Base-by-base conservation (phyloP, 2,329 filamentous ascomycete genomes). In the Dryadomyces sulphureus region DNA sequence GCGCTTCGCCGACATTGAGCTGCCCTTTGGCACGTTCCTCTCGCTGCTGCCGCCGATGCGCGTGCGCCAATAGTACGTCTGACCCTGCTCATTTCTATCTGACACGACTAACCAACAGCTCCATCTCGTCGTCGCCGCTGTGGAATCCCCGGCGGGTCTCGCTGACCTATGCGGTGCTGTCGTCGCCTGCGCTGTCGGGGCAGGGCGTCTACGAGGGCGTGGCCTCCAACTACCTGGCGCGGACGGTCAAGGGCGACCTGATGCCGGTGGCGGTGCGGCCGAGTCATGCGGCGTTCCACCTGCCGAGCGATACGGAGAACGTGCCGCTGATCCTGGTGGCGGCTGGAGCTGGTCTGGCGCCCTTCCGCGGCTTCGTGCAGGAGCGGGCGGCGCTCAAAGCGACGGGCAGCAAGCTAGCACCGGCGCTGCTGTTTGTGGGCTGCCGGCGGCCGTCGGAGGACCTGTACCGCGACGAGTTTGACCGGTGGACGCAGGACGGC, bases 1-100 rank as follows among this genome's bases (percentile, higher is more conserved):
- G 55, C 67, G 70, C 11, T 81, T 78, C 56, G 67, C 73, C 0
- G 61, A 66, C 0, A 66, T 84, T 27, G 62, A 72, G 3, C 60
- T 90, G 0, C 70, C 82, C 0, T 70, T 92, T 21, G 71, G 71
- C 4, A 63, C 74, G 17, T 90, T 83, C 64, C 67, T 92, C 7
- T 68, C 70, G 30, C 80, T 87, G 69, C 71, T 88, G 1, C 81
- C 82, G 2, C 80, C 84, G 0, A 84, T 92, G 78, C 77, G 83
- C 24, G 70, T 84, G 35, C 73, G 83, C n/a, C 80, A 85, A 59
- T 88, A 88, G 48, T 49, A 47, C 14, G 24, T 40, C n/a, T 32
- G 19, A 22, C 22, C 12, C 36, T 41, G 14, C 17, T n/a, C 9
- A 12, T n/a, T 19, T 36, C 17, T 24, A 25, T n/a, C 32, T 41